A percentile compares a stretch with the other conserved stretches of the same genome.
Conservation (phyloP, 2,329 filamentous ascomycete genomes). For the Ophiostoma triangulosporum region DNA sequence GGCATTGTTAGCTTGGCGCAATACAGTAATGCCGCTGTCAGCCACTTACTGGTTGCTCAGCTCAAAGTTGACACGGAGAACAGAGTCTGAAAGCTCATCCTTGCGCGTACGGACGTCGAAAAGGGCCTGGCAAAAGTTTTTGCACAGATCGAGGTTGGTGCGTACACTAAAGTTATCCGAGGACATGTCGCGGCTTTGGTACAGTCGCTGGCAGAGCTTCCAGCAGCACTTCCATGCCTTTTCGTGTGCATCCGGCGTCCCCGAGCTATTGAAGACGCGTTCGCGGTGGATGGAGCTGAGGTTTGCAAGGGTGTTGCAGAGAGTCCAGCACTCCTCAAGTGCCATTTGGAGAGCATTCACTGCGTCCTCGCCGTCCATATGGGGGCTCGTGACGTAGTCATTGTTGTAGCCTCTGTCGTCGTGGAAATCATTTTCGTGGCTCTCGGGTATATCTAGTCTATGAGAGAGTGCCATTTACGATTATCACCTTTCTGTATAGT, state of each 20-base stretch:
- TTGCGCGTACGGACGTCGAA: conserved; percentile 73
- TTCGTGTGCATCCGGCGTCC: conserved; percentile 65
- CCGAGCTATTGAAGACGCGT: conserved; percentile 62
- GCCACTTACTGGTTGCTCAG: conserved; percentile 68
- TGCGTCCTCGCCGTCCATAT: conserved; percentile 37
- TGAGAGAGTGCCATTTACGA: background rate
- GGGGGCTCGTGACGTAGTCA: conserved; percentile 27
- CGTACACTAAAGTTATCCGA: conserved; percentile 52
- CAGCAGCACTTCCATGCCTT: conserved; percentile 90
- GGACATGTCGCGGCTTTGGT: conserved; percentile 64
- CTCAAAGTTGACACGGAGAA: conserved; percentile 85
- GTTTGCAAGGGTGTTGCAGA: conserved; percentile 81
- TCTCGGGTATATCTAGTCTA: conserved; percentile 35
- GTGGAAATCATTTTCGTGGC: conserved; percentile 28
- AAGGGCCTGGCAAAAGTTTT: conserved; percentile 81
- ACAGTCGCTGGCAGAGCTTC: conserved; percentile 81
- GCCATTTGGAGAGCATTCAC: conserved; percentile 58
- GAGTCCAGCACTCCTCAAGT: conserved; percentile 79
- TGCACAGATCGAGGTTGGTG: conserved; percentile 71
- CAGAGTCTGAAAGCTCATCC: conserved; percentile 70
- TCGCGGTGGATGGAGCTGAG: conserved; percentile 74
- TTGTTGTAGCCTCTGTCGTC: conserved; percentile 22
- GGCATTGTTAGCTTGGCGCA: background rate
- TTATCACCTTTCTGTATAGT: background rate
- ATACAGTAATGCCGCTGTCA: too few species aligned